Base-by-base conservation (phyloP, 2,329 filamentous ascomycete species). In the Fusarium sp. region DNA sequence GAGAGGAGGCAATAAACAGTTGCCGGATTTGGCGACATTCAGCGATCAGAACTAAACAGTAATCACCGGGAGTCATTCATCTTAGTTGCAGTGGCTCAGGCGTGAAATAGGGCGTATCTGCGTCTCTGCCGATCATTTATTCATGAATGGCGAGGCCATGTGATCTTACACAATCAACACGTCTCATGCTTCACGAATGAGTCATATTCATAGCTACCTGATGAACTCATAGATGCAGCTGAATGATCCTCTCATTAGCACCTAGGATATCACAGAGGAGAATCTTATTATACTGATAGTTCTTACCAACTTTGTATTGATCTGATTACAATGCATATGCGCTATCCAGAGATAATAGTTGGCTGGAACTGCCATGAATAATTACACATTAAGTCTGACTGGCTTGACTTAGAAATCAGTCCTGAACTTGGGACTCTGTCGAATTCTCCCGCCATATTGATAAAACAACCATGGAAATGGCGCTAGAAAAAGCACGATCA, bases 181-280 rank as follows among this genome's bases (percentile, higher is more conserved):
- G 6, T n/a, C 45, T 31, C 24, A 47, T 28, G 18, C 7, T 28
- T 47, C 24, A 20, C 13, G 17, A 47, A 13, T 22, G 8, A 28
- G 6, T 28, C 44, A 3, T 14, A 26, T 22, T 15, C 18, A 47
- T 28, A 22, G 26, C 13, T 7, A 28, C 11, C 12, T 6, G 26
- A 22, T 22, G 26, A 18, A 47, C 9, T 47, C 12, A 47, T 14
- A 24, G 15, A 18, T 24, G 5, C n/a, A 24, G n/a, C 15, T 7
- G 42, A 44, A 18, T 18, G 1, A 44, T 15, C 10, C 10, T 24
- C n/a, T 24, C n/a, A 8, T 24, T 11, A 17, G n/a, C 44, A 8
- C 28, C 7, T 20, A 18, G 11, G 24, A 45, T 28, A 12, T 20
- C 0, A 0, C 7, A 22, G 31, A 15, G 0, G 4, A 22, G 18